Conservation (phyloP, 495 filamentous ascomycete genomes). For the Xylaria scruposa region DNA sequence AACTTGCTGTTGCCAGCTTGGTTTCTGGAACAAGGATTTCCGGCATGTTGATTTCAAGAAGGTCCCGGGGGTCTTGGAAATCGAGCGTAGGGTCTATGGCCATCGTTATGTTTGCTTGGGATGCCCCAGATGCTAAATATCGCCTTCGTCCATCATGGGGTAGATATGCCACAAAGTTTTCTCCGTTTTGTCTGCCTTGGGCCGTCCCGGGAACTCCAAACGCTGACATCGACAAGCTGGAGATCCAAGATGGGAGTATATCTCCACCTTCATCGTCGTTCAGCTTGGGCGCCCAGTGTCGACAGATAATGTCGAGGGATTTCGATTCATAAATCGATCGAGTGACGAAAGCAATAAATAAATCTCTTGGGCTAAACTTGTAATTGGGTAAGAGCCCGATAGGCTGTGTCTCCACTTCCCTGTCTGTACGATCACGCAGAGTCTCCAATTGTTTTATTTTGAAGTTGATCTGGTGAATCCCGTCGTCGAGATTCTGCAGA, state of each 20-base stretch:
- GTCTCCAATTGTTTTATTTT: neutral
- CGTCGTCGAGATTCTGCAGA: neutral
- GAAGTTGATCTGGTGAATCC: neutral
- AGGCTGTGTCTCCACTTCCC: neutral
- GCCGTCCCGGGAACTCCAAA: neutral
- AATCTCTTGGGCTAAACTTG: neutral
- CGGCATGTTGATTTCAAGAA: neutral
- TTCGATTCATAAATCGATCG: neutral
- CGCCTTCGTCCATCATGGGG: neutral
- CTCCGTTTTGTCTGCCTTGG: neutral
- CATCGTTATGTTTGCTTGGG: neutral
- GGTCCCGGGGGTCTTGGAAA: neutral
- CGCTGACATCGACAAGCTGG: neutral
- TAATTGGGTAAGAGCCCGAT: neutral
- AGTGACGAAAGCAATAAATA: constrained; percentile 7
- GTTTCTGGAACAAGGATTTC: neutral
- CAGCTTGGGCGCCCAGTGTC: neutral
- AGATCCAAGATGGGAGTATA: neutral
- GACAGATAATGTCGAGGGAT: neutral
- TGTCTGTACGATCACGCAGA: neutral
- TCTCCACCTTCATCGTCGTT: neutral
- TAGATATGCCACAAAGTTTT: neutral
- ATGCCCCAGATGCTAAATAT: neutral
- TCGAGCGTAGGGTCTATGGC: neutral
- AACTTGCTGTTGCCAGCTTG: neutral